Base-by-base conservation (phyloP, 2,329 filamentous ascomycete species). In the Stemphylium beticola region DNA sequence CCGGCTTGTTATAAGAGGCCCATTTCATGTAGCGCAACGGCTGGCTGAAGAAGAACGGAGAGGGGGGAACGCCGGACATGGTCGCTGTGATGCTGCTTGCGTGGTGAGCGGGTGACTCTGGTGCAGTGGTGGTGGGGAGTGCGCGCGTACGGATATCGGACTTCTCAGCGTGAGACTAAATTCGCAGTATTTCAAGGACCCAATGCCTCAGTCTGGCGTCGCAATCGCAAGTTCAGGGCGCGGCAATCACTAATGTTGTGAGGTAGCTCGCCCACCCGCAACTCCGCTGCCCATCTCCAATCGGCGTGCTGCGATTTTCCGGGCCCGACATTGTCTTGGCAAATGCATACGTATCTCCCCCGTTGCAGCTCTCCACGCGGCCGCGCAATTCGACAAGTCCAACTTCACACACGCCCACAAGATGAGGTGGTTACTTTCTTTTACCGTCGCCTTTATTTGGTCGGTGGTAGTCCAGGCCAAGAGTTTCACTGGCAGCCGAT, bases 1-100 rank as follows among this genome's bases (percentile, higher is more conserved):
- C 92, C 46, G 95, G 95, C 76, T 90, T 90, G 78, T 95, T 89
- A 79, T 92, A 88, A 45, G 90, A 84, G 48, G 92, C 87, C 92
- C 93, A 98, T 78, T 88, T 88, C 71, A 90, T 79, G 86, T 96
- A 98, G 69, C 87, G 87, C 75, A 96, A 72, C 62, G 95, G 95
- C 55, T 85, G 83, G 64, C 86, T 84, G 87, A 89, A 97, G 89
- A 99, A 97, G 70, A 83, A 82, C 43, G 72, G 72, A n/a, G 61
- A 53, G 40, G 66, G 37, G 50, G 84, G 82, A 17, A 56, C 22
- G 43, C 55, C 60, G 60, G 85, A 83, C 88, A 92, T 92, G 61
- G 62, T 79, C 26, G 74, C 61, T 45, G 51, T 29, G 26, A 31
- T 46, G 50, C 45, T 55, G 26, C 11, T 42, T 34, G 38, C 22